These are phyloP conservation scores for Ustilago cynodontis DNA, from an alignment of 1,284 basidiomycete species.

Conservation along the genomic window DNA sequence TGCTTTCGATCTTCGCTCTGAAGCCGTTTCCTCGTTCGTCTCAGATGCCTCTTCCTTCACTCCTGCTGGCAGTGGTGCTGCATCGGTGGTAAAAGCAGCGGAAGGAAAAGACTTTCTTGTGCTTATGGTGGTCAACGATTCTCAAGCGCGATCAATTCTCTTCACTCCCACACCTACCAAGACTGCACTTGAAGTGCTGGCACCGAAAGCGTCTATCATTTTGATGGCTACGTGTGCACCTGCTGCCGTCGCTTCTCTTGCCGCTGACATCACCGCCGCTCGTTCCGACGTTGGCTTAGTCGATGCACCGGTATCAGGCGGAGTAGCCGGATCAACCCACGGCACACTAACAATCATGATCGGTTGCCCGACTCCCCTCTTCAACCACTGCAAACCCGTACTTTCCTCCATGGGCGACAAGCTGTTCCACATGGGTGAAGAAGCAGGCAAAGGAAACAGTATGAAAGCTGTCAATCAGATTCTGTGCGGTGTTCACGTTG, in stretches of 20 bases:
- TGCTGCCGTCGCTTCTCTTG: slow-evolving; percentile 54
- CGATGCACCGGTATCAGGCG: slow-evolving; percentile 70
- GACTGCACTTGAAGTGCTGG: slow-evolving; percentile 49
- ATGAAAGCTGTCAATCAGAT: slow-evolving; percentile 67
- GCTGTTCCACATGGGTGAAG: slow-evolving; percentile 67
- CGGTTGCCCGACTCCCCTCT: slow-evolving; percentile 54
- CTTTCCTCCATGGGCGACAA: slow-evolving; percentile 64
- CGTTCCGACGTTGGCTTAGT: slow-evolving; percentile 61
- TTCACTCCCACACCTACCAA: slow-evolving; percentile 2
- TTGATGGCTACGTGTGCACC: slow-evolving; percentile 71
- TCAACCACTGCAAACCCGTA: slow-evolving; percentile 58
- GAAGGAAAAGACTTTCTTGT: slow-evolving; percentile 10
- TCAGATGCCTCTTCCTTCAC: background rate
- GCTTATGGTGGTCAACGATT: slow-evolving; percentile 41
- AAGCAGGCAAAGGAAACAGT: slow-evolving; percentile 54
- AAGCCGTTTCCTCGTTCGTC: slow-evolving; percentile 15
- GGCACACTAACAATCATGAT: slow-evolving; percentile 70
- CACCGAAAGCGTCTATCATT: slow-evolving; percentile 65
- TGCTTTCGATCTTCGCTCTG: slow-evolving; percentile 30
- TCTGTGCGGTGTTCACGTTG: slow-evolving; percentile 69
- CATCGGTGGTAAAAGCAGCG: slow-evolving; percentile 12
- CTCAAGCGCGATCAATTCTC: slow-evolving; percentile 26
- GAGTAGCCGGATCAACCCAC: slow-evolving; percentile 60
- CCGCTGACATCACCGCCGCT: slow-evolving; percentile 41
- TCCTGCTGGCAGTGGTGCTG: background rate